Base-by-base conservation (phyloP, 2,329 filamentous ascomycete genomes). In the Trichoderma sp. region DNA sequence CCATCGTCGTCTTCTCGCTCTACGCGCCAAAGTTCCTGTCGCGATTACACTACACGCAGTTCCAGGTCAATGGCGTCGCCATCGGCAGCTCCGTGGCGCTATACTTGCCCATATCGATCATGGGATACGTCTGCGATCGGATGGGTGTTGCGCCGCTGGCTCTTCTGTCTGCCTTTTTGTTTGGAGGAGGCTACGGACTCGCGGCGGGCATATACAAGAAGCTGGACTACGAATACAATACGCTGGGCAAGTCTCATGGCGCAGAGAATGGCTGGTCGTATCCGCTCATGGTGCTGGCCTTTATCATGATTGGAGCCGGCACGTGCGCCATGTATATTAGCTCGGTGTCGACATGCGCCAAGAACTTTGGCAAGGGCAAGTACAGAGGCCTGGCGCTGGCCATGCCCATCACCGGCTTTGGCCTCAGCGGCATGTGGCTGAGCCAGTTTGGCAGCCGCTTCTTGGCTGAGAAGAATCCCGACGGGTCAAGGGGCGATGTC, bases 361-460 rank as follows among this genome's bases (percentile, higher is more conserved):
- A 99, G 88, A 99, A 98, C 81, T 99, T 98, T 81, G 94, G 94
- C 59, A 89, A 91, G 70, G 93, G 94, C 4, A 92, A 90, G 76
- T 90, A 96, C 76, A 91, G 95, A 75, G 96, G 96, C 0, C 82
- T 99, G 61, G 95, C 96, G 70, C 85, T 99, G 67, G 94, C 95
- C 1, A 85, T 93, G 70, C 96, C 96, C 1, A 97, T 98, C 77
- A 93, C 96, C 0, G 91, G 92, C 7, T 97, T 97, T 77, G 96
- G 96, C 0, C 80, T 99, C 68, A 97, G 94, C 76, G 94, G 94
- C 59, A 95, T 99, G 91, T 97, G 96, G 92, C 86, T 96, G 80
- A 96, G 93, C 75, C 95, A 98, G 81, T 82, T 97, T 28, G 95
- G 91, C 34, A 95, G 89, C 73, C 87, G 89, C 63, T 77, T 97